These are phyloP conservation scores for Aquilaria yunnanensis DNA, from an alignment of 345 rosid genomes.

Conservation along the genomic window DNA sequence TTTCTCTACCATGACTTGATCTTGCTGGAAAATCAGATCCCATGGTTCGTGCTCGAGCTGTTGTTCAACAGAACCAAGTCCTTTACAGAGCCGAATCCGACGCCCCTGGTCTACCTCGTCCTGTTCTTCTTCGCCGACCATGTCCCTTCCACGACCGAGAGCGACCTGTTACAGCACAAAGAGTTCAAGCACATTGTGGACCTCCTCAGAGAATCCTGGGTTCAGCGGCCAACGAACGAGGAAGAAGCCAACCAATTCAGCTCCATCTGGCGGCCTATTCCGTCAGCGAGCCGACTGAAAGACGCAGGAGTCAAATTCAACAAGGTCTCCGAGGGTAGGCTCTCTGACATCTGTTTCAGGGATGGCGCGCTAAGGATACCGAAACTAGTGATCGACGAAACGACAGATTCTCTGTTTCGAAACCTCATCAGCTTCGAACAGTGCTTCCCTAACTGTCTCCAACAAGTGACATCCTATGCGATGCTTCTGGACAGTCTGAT, in stretches of 20 bases:
- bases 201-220: conserved; percentile 11
- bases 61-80: neutral
- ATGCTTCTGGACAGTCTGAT: conserved; percentile 20
- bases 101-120: conserved; percentile 14
- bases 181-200: conserved; percentile 21
- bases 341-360: conserved; percentile 10
- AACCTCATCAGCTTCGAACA: conserved; percentile 18
- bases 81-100: neutral
- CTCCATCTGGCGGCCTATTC: neutral
- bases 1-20: neutral
- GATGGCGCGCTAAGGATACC: conserved; percentile 11
- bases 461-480: conserved; percentile 17
- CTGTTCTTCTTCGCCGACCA: conserved; percentile 4
- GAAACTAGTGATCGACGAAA: conserved; percentile 3
- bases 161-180: neutral
- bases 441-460: conserved; percentile 4
- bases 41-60: neutral
- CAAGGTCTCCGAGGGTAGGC: neutral
- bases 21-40: neutral
- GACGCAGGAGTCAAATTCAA: neutral
- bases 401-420: conserved; percentile 1
- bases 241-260: neutral
- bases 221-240: conserved; percentile 1
- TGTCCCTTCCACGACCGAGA: neutral
- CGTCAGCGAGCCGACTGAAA: conserved; percentile 2